These are phyloP conservation scores for Delphinella strobiligena DNA, from an alignment of 2,329 filamentous ascomycete genomes.

Conservation along the genomic window DNA sequence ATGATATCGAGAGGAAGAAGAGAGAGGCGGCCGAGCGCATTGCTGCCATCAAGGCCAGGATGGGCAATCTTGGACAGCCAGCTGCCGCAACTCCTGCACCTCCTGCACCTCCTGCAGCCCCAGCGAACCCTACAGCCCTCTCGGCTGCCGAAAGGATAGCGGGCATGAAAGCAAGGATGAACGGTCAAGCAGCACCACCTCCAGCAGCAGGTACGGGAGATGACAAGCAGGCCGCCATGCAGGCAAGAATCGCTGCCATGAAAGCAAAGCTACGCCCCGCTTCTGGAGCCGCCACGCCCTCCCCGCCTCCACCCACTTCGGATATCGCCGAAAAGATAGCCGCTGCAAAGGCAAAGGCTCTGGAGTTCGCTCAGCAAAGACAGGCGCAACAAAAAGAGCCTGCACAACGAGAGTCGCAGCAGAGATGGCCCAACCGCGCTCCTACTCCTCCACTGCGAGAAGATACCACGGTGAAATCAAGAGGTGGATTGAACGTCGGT, in stretches of 20 bases:
- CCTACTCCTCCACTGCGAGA: conserved; percentile 30
- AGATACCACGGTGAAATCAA: conserved; percentile 37
- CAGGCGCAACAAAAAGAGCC: too few relatives aligned
- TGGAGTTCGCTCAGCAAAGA: conserved; percentile 10
- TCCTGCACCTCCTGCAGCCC: conserved; percentile 3
- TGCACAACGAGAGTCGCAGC: too few relatives aligned
- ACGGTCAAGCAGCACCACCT: conserved; percentile 7
- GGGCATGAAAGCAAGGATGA: conserved; percentile 10
- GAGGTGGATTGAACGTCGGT: conserved; percentile 61
- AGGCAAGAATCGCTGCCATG: conserved; percentile 22
- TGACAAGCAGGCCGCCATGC: conserved; percentile 18
- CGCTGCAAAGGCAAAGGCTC: conserved; percentile 12
- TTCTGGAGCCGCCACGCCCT: not conserved
- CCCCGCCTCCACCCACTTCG: conserved; percentile 1
- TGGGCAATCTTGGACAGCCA: conserved; percentile 13
- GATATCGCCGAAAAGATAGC: not conserved
- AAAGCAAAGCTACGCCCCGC: conserved; percentile 10
- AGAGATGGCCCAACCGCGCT: conserved; percentile 2
- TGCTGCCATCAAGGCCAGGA: conserved; percentile 23
- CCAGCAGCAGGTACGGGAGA: conserved; percentile 11
- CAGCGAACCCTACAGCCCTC: conserved; percentile 1
- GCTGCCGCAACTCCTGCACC: conserved; percentile 9
- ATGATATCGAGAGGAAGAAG: conserved; percentile 21
- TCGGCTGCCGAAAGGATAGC: conserved; percentile 9
- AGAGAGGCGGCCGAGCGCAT: conserved; percentile 21